Percentiles rank a stretch among this genome's conserved stretches.
phyloP scores from a whole-genome alignment of 208 protist species.

The Trichomonas gallinae region DNA sequence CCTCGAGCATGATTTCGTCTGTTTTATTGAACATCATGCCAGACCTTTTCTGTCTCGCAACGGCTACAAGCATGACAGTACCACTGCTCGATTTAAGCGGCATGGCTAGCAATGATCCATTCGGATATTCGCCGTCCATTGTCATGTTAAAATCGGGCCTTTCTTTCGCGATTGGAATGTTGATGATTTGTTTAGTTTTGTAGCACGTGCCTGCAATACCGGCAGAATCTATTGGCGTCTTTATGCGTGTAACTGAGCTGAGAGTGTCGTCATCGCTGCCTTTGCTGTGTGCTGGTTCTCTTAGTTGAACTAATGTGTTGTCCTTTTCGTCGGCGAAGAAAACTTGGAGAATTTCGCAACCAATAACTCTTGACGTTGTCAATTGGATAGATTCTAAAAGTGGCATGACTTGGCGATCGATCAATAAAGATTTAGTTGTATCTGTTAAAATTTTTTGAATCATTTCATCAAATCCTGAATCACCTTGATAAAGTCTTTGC shows the following conservation, averaged over 20 bases:
- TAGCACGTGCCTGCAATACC: neutral
- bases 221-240: neutral
- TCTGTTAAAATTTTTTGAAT: neutral
- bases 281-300: neutral
- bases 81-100: neutral
- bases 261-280: neutral
- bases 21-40: neutral
- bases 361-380: neutral
- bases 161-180: neutral
- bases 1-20: constrained; percentile 5
- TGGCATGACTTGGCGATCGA: constrained; percentile 5
- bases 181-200: neutral
- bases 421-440: neutral
- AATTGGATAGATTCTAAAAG: neutral
- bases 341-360: neutral
- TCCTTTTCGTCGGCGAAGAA: neutral
- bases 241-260: neutral
- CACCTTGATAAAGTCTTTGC: neutral
- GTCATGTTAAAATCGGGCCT: neutral
- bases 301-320: neutral
- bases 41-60: neutral
- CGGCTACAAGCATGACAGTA: neutral
- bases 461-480: neutral
- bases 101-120: neutral
- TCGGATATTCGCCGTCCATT: constrained; percentile 8